A percentile compares a stretch with the other conserved stretches of the same genome.
phyloP scores from a whole-genome alignment of 208 protist species.

The Crithidia acanthocephali region DNA sequence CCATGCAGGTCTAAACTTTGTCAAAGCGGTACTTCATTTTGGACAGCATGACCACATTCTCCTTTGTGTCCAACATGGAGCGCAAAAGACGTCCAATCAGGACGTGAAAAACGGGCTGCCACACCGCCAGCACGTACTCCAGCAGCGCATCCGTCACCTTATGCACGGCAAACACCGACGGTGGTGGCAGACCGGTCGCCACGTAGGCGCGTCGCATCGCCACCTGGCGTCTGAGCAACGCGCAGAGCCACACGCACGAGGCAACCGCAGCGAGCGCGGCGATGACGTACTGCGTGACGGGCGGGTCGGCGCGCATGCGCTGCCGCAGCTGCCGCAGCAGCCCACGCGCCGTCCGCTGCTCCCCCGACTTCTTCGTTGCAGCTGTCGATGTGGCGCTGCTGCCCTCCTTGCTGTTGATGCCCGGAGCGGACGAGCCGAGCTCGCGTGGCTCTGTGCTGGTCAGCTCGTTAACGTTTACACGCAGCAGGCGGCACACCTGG shows the following conservation, averaged over 20 bases:
- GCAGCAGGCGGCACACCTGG: slow-evolving; percentile 25
- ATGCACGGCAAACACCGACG: slow-evolving; percentile 16
- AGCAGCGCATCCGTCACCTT: slow-evolving; percentile 25
- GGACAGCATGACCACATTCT: slow-evolving; percentile 56
- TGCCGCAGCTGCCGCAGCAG: background rate
- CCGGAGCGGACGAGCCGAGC: background rate
- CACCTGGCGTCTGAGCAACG: slow-evolving; percentile 17
- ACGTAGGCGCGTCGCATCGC: slow-evolving; percentile 16
- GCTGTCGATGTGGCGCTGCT: background rate
- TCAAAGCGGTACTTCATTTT: slow-evolving; percentile 72
- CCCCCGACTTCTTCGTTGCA: background rate
- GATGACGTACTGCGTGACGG: slow-evolving; percentile 16
- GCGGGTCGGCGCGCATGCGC: slow-evolving; percentile 14
- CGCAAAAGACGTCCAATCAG: slow-evolving; percentile 40
- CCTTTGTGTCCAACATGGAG: slow-evolving; percentile 48
- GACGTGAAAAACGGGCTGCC: slow-evolving; percentile 79
- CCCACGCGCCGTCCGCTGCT: background rate
- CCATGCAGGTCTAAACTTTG: slow-evolving; percentile 38
- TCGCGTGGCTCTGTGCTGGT: slow-evolving; percentile 17
- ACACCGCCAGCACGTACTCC: slow-evolving; percentile 62
- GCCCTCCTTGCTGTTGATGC: background rate
- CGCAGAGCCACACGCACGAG: slow-evolving; percentile 19
- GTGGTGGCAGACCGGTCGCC: slow-evolving; percentile 6
- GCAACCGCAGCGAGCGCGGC: slow-evolving; percentile 9
- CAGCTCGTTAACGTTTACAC: slow-evolving; percentile 32